Conservation (phyloP, 148 eudicot genomes). For the Fagopyrum tataricum region DNA sequence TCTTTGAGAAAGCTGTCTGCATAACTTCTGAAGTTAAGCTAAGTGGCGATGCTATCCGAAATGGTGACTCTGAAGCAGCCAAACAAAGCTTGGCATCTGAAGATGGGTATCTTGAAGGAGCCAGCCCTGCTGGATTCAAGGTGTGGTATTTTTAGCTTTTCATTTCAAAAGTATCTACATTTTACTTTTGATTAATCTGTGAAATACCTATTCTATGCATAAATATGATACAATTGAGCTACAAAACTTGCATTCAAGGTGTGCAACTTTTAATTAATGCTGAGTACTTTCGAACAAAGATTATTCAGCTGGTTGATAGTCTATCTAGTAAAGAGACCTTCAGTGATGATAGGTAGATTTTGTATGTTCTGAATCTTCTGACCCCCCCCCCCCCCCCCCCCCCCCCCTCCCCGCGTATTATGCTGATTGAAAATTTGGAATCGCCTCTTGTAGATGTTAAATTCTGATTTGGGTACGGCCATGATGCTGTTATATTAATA, state of each 20-base stretch:
- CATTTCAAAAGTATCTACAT: background rate
- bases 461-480: background rate
- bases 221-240: background rate
- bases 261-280: background rate
- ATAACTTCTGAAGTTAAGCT: conserved; percentile 87
- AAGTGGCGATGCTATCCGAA: conserved; percentile 86
- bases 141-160: conserved; percentile 22
- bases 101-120: conserved; percentile 90
- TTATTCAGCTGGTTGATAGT: background rate
- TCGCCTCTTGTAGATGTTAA: background rate
- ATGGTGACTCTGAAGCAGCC: conserved; percentile 92
- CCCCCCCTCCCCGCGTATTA: background rate
- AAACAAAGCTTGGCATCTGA: conserved; percentile 93
- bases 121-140: conserved; percentile 85
- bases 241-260: background rate
- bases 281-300: background rate
- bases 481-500: background rate
- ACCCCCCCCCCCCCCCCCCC: background rate
- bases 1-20: conserved; percentile 90
- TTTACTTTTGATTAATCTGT: background rate
- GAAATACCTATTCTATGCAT: background rate
- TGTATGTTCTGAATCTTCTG: background rate
- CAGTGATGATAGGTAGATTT: background rate
- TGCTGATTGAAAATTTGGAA: background rate
- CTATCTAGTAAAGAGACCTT: background rate